Conservation (phyloP, 208 protist species). For the Trypanosoma rangeli region DNA sequence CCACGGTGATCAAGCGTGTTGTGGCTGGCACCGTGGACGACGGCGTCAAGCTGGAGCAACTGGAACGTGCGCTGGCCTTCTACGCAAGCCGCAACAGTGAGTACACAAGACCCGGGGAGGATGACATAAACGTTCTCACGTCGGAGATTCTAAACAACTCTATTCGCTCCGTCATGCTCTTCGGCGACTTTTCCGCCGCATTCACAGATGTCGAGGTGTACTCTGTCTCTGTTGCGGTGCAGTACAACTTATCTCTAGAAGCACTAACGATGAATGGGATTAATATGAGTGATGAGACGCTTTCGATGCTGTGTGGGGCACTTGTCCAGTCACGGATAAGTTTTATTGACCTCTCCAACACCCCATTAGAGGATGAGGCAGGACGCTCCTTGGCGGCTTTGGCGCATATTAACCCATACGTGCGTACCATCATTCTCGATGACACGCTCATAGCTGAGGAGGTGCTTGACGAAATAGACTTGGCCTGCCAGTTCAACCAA, state of each 20-base stretch:
- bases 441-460: conserved; percentile 87
- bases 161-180: conserved; percentile 79
- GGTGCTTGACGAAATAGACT: conserved; percentile 88
- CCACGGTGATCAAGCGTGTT: conserved; percentile 35
- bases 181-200: conserved; percentile 63
- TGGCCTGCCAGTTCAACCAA: conserved; percentile 89
- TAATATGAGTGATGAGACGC: conserved; percentile 79
- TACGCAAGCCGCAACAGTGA: conserved; percentile 85
- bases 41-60: conserved; percentile 45
- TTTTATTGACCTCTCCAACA: conserved; percentile 87
- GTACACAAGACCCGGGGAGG: conserved; percentile 61
- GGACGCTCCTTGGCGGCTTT: conserved; percentile 78
- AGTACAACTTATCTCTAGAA: conserved; percentile 86
- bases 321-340: conserved; percentile 75
- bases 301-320: conserved; percentile 74
- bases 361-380: conserved; percentile 79
- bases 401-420: conserved; percentile 78
- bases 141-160: conserved; percentile 88
- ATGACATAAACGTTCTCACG: conserved; percentile 68
- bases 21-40: conserved; percentile 35
- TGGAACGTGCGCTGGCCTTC: conserved; percentile 59
- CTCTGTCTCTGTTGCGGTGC: conserved; percentile 74
- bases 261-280: conserved; percentile 82
- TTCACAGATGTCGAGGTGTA: conserved; percentile 82
- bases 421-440: conserved; percentile 84